Percentiles rank a stretch among this genome's conserved stretches.
Evolutionary conservation across 2,329 filamentous ascomycete genomes (phyloP).

Genomic region (Laburnicola sp.): DNA sequence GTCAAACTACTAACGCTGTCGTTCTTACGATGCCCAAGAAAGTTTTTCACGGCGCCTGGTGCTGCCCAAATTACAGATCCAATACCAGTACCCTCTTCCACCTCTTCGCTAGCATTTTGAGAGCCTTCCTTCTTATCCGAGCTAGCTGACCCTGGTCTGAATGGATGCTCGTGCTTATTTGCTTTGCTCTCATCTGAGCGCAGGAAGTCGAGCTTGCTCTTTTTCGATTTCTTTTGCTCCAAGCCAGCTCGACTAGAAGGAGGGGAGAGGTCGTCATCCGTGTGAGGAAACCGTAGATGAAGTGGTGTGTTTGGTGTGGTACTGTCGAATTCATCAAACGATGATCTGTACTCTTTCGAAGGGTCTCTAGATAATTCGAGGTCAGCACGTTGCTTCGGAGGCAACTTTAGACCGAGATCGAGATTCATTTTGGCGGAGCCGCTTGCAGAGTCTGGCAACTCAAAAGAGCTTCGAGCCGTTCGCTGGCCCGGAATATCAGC

Average conservation of each 20-base stretch:
- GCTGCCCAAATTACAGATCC: slow-evolving; percentile 36
- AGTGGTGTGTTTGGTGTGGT: slow-evolving; percentile 46
- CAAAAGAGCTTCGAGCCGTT: slow-evolving; percentile 28
- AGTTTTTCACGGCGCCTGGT: slow-evolving; percentile 38
- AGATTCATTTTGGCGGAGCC: slow-evolving; percentile 23
- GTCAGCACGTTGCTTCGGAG: slow-evolving; percentile 24
- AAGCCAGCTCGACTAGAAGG: slow-evolving; percentile 39
- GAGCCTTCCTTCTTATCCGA: slow-evolving; percentile 32
- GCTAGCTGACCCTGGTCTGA: slow-evolving; percentile 22
- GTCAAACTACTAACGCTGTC: slow-evolving; percentile 43
- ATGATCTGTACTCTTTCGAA: slow-evolving; percentile 42
- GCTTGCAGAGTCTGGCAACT: slow-evolving; percentile 25
- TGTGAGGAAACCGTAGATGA: slow-evolving; percentile 34
- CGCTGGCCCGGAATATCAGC: slow-evolving; percentile 23
- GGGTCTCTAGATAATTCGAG: slow-evolving; percentile 22
- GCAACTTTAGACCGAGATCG: slow-evolving; percentile 25
- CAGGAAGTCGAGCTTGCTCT: slow-evolving; percentile 47
- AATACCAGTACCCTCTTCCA: slow-evolving; percentile 32
- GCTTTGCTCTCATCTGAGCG: slow-evolving; percentile 45
- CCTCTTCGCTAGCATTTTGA: slow-evolving; percentile 39
- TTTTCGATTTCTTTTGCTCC: slow-evolving; percentile 39
- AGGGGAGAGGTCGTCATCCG: slow-evolving; percentile 43
- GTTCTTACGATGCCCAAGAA: slow-evolving; percentile 42
- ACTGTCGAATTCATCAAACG: slow-evolving; percentile 44
- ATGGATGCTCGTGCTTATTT: slow-evolving; percentile 22